Evolutionary conservation across 768 basidiomycete genomes (phyloP).

Genomic region (Crassisporium funariophilum): DNA sequence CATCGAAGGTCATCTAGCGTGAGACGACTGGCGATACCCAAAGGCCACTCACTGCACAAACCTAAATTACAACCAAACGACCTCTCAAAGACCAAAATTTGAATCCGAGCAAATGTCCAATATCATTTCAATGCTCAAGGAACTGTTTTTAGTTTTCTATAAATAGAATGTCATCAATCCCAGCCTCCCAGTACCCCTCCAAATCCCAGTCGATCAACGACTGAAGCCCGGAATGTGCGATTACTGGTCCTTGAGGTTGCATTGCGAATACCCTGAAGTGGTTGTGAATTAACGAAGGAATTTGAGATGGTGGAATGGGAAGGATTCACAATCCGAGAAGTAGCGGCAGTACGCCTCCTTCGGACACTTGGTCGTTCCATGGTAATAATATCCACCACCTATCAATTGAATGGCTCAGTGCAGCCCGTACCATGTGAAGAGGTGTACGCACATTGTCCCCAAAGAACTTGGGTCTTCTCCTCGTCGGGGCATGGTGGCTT

Average conservation of each 20-base stretch:
- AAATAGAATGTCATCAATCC: too few relatives aligned
- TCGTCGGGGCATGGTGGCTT: background rate
- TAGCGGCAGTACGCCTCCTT: constrained; percentile 23
- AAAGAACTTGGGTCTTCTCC: constrained; percentile 20
- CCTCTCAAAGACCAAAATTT: too few relatives aligned
- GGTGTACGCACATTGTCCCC: constrained; percentile 22
- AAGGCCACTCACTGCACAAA: too few relatives aligned
- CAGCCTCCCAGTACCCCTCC: too few relatives aligned
- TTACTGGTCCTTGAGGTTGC: constrained; percentile 22
- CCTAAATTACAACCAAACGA: too few relatives aligned
- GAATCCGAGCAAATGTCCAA: too few relatives aligned
- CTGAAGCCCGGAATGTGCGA: constrained; percentile 3
- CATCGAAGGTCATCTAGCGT: too few relatives aligned
- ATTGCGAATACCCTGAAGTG: constrained; percentile 25
- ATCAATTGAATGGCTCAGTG: background rate
- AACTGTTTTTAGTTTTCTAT: too few relatives aligned
- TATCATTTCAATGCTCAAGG: too few relatives aligned
- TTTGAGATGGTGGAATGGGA: background rate
- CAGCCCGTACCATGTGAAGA: background rate
- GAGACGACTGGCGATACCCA: too few relatives aligned
- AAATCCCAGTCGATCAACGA: constrained; percentile 8
- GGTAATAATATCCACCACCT: constrained; percentile 28
- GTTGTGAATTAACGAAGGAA: background rate
- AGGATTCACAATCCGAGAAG: constrained; percentile 26
- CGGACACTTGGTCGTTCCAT: constrained; percentile 22